Conservation (phyloP, 306 rosid genomes). For the Mimosa bimucronata region DNA sequence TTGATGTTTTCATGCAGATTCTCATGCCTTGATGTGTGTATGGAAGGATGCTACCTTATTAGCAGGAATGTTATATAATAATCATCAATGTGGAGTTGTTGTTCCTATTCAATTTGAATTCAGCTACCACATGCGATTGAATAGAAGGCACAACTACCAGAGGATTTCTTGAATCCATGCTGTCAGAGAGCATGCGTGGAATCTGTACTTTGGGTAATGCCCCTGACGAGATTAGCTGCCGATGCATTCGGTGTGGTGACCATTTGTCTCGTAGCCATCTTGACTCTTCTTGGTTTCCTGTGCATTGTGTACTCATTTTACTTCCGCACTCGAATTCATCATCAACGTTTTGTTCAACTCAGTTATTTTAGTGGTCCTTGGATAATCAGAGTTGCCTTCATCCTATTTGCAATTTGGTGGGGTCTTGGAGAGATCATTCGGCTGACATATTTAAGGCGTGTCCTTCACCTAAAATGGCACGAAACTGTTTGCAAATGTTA, state of each 20-base stretch:
- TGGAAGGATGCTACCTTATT: conserved; percentile 38
- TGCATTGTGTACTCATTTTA: conserved; percentile 84
- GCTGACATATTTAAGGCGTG: conserved; percentile 65
- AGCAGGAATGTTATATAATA: conserved; percentile 30
- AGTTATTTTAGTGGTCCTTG: conserved; percentile 96
- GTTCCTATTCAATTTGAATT: conserved; percentile 39
- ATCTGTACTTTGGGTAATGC: conserved; percentile 98
- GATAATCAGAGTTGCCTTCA: conserved; percentile 82
- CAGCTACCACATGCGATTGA: conserved; percentile 52
- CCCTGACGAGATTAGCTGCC: conserved; percentile 96
- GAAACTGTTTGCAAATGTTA: conserved; percentile 89
- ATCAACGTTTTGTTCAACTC: conserved; percentile 69
- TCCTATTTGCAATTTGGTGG: conserved; percentile 92
- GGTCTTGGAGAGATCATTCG: conserved; percentile 86
- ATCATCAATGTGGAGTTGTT: conserved; percentile 25
- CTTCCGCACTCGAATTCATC: conserved; percentile 79
- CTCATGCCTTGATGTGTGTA: conserved; percentile 2
- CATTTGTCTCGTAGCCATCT: conserved; percentile 83
- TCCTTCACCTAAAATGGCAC: conserved; percentile 76
- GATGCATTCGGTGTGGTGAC: conserved; percentile 99
- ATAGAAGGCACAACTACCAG: conserved; percentile 51
- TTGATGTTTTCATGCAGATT: conserved; percentile 27
- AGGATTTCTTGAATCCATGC: conserved; percentile 89
- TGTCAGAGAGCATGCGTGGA: conserved; percentile 99
- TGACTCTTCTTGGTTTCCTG: conserved; percentile 77